Evolutionary conservation across 768 basidiomycete genomes (phyloP), one percentile per base, ranked within the genome.

Genomic region (Lentinula boryana): DNA sequence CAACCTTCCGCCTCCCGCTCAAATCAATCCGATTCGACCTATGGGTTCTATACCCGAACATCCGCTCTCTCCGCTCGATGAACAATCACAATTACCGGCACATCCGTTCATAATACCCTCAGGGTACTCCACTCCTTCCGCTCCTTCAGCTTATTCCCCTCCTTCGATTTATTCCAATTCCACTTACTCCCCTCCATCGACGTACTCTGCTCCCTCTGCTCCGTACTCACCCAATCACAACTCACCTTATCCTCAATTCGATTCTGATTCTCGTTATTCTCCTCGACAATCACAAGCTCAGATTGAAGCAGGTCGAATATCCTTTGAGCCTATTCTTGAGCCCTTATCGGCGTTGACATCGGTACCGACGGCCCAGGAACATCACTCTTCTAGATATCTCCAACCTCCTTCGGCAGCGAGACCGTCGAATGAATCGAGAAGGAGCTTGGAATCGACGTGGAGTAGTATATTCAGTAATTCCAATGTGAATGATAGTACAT

Each of bases 251-350:
- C 36, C 36, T 38, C 41, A 43, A 43, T 18, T 16, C 5, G 15
- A 16, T n/a, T 16, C 41, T n/a, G 4, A 27, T 3, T 15, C 41
- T 6, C 41, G 78, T 10, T 72, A 35, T 33, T 18, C 16, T 8
- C 50, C 27, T 27, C 27, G 3, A 27, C 27, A 27, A 27, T 27
- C 27, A 27, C 27, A 27, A 3, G 27, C 27, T 27, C 27, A 27
- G 3, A 27, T 27, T 27, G 27, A 27, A 27, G 27, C 27, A 27
- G 82, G 76, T 9, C 76, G 71, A 35, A 63, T 85, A 33, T 84
- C 85, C 1, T 87, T 88, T 63, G 83, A 87, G 60, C 87, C 86
- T 16, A 64, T 74, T 18, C 70, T 80, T 9, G 79, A 83, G 61
- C 74, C 77, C 5, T 12, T 13, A 21, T 51, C 50, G 16, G 13